A percentile compares a stretch with the other conserved stretches of the same genome.
Conservation (phyloP, 306 rosid species). For the Quercus variabilis region DNA sequence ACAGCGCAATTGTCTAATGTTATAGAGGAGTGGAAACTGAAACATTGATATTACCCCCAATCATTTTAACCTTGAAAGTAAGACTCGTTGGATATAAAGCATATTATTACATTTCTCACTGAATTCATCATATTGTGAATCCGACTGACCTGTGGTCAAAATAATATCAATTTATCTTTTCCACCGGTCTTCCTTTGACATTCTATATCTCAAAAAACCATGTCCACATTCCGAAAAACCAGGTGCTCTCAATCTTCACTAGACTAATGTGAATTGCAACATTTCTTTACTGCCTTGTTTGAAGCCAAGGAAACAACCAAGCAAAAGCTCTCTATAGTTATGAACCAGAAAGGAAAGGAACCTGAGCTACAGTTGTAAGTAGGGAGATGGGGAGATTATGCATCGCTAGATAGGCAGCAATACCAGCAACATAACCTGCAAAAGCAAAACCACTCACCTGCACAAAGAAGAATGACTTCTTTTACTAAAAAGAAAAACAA, state of each 20-base stretch:
- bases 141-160: background rate
- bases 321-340: constrained; percentile 18
- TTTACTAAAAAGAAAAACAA: constrained; percentile 1
- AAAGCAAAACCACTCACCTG: constrained; percentile 96
- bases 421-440: constrained; percentile 92
- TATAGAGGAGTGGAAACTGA: background rate
- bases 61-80: background rate
- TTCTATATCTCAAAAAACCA: background rate
- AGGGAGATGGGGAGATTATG: constrained; percentile 57
- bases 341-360: constrained; percentile 69
- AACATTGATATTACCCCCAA: background rate
- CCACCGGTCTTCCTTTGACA: background rate
- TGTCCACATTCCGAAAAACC: background rate
- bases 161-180: background rate
- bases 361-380: constrained; percentile 70
- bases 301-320: constrained; percentile 17
- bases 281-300: background rate
- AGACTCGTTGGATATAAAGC: background rate
- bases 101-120: background rate
- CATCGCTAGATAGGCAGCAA: constrained; percentile 66
- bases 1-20: too few relatives aligned
- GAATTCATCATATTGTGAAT: background rate
- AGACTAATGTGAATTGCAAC: background rate
- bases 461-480: constrained; percentile 7
- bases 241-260: background rate